Percentiles rank a stretch among this genome's conserved stretches.
Evolutionary conservation across 495 filamentous ascomycete species (phyloP).

Genomic region (Durotheca rogersii): DNA sequence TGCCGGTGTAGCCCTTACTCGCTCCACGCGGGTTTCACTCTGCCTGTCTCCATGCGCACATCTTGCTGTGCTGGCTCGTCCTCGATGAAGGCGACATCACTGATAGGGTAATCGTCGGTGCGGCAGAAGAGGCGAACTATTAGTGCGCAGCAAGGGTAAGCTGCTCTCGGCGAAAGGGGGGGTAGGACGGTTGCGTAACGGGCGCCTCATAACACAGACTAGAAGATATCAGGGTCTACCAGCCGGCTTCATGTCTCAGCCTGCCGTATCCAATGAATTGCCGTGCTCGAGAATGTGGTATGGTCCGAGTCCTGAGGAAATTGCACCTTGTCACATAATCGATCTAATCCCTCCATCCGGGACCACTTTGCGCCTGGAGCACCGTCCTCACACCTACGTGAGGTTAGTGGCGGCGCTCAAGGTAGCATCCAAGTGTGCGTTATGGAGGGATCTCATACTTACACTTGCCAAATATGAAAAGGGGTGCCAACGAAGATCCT

Average conservation of each 20-base stretch:
- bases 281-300: slow-evolving; percentile 40
- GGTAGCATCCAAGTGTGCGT: not conserved
- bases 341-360: slow-evolving; percentile 34
- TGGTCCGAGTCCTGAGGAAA: slow-evolving; percentile 44
- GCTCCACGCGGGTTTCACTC: too few species aligned
- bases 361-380: slow-evolving; percentile 2
- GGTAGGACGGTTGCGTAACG: not conserved
- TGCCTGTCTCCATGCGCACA: not conserved
- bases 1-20: too few species aligned
- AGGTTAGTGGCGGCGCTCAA: slow-evolving; percentile 9
- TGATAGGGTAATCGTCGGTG: not conserved
- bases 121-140: not conserved
- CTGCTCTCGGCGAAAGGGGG: not conserved
- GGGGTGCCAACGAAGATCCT: slow-evolving; percentile 47
- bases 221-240: not conserved
- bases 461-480: slow-evolving; percentile 41
- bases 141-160: too few species aligned
- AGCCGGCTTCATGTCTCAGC: not conserved
- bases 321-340: slow-evolving; percentile 28
- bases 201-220: not conserved
- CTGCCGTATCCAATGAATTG: slow-evolving; percentile 38
- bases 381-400: slow-evolving; percentile 9
- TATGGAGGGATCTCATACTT: slow-evolving; percentile 8
- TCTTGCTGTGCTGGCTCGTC: not conserved
- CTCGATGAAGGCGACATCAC: not conserved